Evolutionary conservation across 1,139 yeast genomes (phyloP).

Genomic region (Scheffersomyces insectosa): DNA sequence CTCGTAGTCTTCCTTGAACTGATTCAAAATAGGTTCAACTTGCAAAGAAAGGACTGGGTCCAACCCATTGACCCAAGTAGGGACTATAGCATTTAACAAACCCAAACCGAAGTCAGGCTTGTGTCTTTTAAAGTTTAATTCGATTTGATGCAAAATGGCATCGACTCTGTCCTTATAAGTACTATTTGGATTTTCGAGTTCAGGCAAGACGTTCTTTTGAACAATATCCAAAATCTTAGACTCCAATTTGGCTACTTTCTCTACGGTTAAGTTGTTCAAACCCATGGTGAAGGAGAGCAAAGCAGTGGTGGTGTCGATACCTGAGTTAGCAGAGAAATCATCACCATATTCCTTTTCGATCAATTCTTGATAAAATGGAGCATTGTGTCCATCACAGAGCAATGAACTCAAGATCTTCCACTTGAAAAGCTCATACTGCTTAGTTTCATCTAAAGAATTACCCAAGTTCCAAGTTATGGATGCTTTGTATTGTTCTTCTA

Average conservation of each 20-base stretch:
- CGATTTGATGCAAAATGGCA: constrained; percentile 87
- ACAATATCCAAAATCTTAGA: constrained; percentile 46
- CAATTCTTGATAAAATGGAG: constrained; percentile 81
- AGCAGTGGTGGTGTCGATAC: constrained; percentile 82
- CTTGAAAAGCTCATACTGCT: constrained; percentile 64
- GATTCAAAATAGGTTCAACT: constrained; percentile 58
- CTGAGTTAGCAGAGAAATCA: constrained; percentile 87
- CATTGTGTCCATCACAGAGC: constrained; percentile 87
- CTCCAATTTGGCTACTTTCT: constrained; percentile 49
- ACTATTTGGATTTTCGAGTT: constrained; percentile 40
- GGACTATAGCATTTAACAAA: constrained; percentile 68
- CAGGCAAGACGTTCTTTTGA: constrained; percentile 35
- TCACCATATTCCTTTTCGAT: constrained; percentile 85
- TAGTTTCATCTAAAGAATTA: constrained; percentile 56
- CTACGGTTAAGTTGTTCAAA: constrained; percentile 66
- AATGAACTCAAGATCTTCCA: constrained; percentile 72
- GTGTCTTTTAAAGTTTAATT: constrained; percentile 78
- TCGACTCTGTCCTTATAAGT: constrained; percentile 67
- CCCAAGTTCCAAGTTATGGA: constrained; percentile 91
- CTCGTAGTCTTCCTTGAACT: constrained; percentile 62
- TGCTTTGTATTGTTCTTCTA: constrained; percentile 68
- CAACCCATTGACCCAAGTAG: constrained; percentile 80
- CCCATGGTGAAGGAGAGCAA: constrained; percentile 83
- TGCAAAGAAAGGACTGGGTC: constrained; percentile 70
- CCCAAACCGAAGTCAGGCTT: constrained; percentile 90